phyloP scores from a whole-genome alignment of 1,284 basidiomycete genomes.

The Fomitopsis betulina region DNA sequence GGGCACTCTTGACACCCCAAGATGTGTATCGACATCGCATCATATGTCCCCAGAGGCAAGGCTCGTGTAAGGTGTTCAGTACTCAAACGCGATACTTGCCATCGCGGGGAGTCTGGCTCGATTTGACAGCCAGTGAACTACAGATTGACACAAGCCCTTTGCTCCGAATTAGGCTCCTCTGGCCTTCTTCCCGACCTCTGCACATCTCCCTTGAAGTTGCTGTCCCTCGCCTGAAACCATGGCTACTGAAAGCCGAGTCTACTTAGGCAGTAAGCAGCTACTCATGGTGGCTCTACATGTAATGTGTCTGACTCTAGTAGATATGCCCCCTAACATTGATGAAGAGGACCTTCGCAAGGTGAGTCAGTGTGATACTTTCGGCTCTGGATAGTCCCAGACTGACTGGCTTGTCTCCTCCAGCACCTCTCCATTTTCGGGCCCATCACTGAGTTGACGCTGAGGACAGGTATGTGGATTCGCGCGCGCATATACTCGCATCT shows the following conservation, averaged over 20 bases:
- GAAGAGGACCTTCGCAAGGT: background rate
- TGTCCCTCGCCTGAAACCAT: background rate
- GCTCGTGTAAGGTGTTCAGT: too few relatives aligned
- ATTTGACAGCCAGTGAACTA: background rate
- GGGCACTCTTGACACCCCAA: too few relatives aligned
- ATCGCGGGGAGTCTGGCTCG: background rate
- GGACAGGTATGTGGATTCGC: background rate
- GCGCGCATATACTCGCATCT: background rate
- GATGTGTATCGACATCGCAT: too few relatives aligned
- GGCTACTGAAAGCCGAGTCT: background rate
- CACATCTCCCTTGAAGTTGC: background rate
- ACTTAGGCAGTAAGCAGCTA: background rate
- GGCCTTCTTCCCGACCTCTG: background rate
- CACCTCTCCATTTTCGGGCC: slow-evolving; percentile 4
- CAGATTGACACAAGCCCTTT: background rate
- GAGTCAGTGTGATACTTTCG: background rate
- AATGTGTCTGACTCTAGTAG: background rate
- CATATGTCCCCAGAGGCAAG: too few relatives aligned
- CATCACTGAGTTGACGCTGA: background rate
- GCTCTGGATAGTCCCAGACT: too few relatives aligned
- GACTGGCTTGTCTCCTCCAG: background rate
- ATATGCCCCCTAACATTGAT: background rate
- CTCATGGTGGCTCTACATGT: background rate
- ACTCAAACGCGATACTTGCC: background rate
- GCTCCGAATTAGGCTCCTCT: too few relatives aligned